Evolutionary conservation across 2,329 filamentous ascomycete genomes (phyloP).

Genomic region (Stachybotrys chlorohalonatus): DNA sequence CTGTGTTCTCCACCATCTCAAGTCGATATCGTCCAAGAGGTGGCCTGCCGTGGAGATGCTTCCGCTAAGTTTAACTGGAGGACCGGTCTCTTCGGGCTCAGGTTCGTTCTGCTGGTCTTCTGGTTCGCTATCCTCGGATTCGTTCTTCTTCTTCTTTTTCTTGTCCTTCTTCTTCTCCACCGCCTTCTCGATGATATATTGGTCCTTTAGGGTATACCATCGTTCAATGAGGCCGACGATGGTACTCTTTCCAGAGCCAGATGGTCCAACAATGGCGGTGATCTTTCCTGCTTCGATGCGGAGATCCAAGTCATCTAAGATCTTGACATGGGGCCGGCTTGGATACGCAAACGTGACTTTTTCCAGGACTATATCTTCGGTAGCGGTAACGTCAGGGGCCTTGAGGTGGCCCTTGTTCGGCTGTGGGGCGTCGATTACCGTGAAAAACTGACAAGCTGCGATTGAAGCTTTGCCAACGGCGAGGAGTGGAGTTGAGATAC

Average conservation of each 20-base stretch:
- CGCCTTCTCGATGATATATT: conserved; percentile 41
- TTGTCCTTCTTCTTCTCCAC: conserved; percentile 38
- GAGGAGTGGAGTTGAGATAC: conserved; percentile 49
- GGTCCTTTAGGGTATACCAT: conserved; percentile 57
- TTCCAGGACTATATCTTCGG: conserved; percentile 38
- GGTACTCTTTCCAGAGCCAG: conserved; percentile 66
- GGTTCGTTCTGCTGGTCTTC: conserved; percentile 11
- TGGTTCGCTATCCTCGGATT: conserved; percentile 16
- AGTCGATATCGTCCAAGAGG: conserved; percentile 46
- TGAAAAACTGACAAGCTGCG: conserved; percentile 49
- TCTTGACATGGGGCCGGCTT: conserved; percentile 51
- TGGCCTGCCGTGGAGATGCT: conserved; percentile 43
- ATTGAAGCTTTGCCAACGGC: conserved; percentile 48
- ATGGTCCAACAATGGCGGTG: conserved; percentile 66
- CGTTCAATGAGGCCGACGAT: conserved; percentile 62
- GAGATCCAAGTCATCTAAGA: conserved; percentile 51
- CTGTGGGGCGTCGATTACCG: conserved; percentile 39
- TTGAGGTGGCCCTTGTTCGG: conserved; percentile 24
- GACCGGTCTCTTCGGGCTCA: conserved; percentile 26
- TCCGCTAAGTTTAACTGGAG: conserved; percentile 34
- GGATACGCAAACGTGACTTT: conserved; percentile 68
- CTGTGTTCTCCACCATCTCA: conserved; percentile 54
- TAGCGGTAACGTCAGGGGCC: conserved; percentile 26
- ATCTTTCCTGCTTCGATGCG: conserved; percentile 54
- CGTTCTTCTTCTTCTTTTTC: conserved; percentile 26